These are phyloP conservation scores for Colletotrichum sp. DNA, from an alignment of 2,329 filamentous ascomycete species.

Conservation along the genomic window DNA sequence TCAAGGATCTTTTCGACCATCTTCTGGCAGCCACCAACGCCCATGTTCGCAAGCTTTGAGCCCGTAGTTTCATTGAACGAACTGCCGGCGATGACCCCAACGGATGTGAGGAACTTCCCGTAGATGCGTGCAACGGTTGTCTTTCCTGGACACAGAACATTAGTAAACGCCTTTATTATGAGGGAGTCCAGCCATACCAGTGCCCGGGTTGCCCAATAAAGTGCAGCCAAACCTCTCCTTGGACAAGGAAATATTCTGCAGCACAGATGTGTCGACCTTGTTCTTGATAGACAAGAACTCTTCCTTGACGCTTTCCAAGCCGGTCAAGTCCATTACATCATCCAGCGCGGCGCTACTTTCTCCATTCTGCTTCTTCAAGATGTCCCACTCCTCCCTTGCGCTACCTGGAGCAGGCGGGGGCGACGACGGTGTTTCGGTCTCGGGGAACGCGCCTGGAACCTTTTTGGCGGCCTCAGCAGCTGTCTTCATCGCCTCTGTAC, in stretches of 20 bases:
- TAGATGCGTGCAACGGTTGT: constrained; percentile 73
- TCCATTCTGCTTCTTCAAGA: constrained; percentile 59
- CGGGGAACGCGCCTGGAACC: not conserved
- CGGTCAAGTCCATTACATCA: constrained; percentile 71
- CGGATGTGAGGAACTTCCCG: constrained; percentile 65
- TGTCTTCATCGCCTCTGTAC: constrained; percentile 2
- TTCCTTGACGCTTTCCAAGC: constrained; percentile 72
- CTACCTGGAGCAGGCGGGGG: not conserved
- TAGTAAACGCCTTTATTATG: not conserved
- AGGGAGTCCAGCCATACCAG: constrained; percentile 51
- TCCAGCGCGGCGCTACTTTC: constrained; percentile 62
- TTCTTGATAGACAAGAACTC: constrained; percentile 68
- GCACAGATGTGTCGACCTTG: constrained; percentile 62
- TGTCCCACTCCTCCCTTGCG: constrained; percentile 64
- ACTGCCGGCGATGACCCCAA: constrained; percentile 66
- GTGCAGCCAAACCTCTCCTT: constrained; percentile 66
- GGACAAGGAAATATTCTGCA: constrained; percentile 60
- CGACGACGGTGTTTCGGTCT: too few species aligned
- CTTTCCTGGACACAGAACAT: not conserved
- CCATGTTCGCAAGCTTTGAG: constrained; percentile 66
- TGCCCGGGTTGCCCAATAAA: constrained; percentile 77
- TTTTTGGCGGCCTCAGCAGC: not conserved
- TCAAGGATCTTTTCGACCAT: constrained; percentile 55
- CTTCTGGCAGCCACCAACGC: constrained; percentile 62
- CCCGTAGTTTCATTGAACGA: constrained; percentile 72